phyloP scores from a whole-genome alignment of 345 rosid genomes.

The Angophora floribunda region DNA sequence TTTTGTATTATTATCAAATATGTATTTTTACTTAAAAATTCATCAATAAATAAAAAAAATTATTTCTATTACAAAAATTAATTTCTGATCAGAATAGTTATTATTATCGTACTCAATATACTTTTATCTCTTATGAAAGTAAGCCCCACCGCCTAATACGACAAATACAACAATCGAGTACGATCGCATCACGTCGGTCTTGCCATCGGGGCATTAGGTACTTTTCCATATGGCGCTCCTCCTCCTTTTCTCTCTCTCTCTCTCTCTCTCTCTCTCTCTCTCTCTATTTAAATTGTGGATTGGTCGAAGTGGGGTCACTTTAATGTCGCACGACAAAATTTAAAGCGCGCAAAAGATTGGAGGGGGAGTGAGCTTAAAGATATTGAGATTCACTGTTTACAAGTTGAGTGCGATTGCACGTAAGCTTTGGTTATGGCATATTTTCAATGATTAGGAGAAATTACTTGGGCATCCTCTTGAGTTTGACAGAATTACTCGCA shows the following conservation, averaged over 20 bases:
- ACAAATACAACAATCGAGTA: neutral
- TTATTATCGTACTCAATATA: no score
- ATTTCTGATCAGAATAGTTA: no score
- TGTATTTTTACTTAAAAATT: no score
- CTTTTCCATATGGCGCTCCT: no score
- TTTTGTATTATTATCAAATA: no score
- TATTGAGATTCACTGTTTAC: neutral
- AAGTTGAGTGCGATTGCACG: neutral
- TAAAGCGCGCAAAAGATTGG: neutral
- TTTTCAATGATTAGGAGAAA: neutral
- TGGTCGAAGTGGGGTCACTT: neutral
- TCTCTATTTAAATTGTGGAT: neutral
- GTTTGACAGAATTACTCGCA: neutral
- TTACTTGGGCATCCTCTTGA: neutral
- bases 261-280: neutral
- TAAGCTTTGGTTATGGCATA: neutral
- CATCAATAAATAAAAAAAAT: no score
- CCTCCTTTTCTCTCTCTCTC: neutral
- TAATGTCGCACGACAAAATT: neutral
- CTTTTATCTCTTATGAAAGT: neutral
- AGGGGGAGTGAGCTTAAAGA: neutral
- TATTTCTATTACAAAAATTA: no score
- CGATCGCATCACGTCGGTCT: neutral
- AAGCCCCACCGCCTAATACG: neutral
- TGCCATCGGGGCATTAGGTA: neutral